Base-by-base conservation (phyloP, 208 protist genomes). In the Acanthamoeba culbertsoni region DNA sequence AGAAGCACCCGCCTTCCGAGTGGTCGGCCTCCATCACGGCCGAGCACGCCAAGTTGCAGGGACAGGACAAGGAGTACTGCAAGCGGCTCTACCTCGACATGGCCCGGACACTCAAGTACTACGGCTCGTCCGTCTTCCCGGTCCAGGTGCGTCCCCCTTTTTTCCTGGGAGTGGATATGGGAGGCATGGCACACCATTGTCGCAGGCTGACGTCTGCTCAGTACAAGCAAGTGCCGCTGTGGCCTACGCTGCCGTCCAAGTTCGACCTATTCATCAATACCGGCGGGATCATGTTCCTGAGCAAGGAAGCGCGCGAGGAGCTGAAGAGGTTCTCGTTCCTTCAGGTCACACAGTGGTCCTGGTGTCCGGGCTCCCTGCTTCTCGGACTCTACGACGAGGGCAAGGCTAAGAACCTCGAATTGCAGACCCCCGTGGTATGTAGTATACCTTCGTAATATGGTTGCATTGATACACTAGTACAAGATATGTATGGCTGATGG, bases 241-340 rank as follows among this genome's bases (percentile, higher is more conserved):
- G 86, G 86, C 53, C 7, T 53, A 73, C 35, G n/a, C 55, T 92
- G 40, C 51, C 86, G 20, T 23, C 51, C 31, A 92, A 92, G 42
- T 92, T 92, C 37, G 86, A 92, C 31, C 51, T 92, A 3, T 75
- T 92, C 86, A 73, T 92, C 57, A 92, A 92, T 40, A 92, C 59
- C 37, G 10, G 59, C 14, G 86, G 86, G 35, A 73, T 92, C 26
- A 33, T 75, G 8, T 92, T 92, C 57, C 59, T 92, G 5, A 40
- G 73, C 26, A 92, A 43, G 43, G 86, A 92, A 43, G 31, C 16
- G 31, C 14, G 59, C 55, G 86, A 92, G 46, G 86, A 92, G 59
- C 37, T 92, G 43, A 92, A 92, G 59, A 26, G 33, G 43, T 92
- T 92, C 37, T 75, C 86, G 10, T 92, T 92, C 62, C 46, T 92